Evolutionary conservation across 78 protist genomes (phyloP).

Genomic region (Emiliania huxleyi): DNA sequence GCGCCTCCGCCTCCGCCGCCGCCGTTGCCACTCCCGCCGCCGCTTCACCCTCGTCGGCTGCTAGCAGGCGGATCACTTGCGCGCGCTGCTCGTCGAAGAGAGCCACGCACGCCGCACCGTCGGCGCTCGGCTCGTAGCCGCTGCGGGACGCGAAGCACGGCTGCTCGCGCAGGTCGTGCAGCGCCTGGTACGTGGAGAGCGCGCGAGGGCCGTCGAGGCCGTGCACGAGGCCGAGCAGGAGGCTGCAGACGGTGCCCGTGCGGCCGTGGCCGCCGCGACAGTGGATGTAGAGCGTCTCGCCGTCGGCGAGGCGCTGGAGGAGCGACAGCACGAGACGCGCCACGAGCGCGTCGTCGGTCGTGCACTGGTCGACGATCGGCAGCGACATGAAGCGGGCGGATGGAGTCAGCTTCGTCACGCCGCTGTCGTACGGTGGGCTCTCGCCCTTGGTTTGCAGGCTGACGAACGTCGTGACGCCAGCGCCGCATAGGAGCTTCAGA

Average conservation of each 20-base stretch:
- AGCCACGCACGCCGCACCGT: neutral
- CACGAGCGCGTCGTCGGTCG: neutral
- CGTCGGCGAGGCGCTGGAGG: neutral
- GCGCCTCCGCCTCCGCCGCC: neutral
- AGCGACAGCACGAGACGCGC: neutral
- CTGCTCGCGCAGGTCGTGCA: neutral
- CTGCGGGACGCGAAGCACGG: neutral
- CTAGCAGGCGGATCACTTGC: neutral
- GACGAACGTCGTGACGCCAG: neutral
- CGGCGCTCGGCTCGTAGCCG: neutral
- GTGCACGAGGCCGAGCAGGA: neutral
- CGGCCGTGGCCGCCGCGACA: conserved; percentile 24
- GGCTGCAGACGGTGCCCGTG: neutral
- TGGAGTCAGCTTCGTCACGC: neutral
- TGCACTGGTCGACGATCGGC: neutral
- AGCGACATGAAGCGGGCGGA: neutral
- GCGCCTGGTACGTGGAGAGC: neutral
- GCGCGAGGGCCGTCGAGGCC: neutral
- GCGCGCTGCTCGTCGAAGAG: neutral
- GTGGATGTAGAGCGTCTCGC: neutral
- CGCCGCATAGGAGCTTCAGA: neutral
- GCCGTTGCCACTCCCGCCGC: too few relatives aligned
- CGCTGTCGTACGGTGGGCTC: neutral
- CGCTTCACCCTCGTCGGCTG: neutral
- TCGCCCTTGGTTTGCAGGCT: neutral